Conservation (phyloP, 371 early-diverging fungal genomes). For the Mucor sp. region DNA sequence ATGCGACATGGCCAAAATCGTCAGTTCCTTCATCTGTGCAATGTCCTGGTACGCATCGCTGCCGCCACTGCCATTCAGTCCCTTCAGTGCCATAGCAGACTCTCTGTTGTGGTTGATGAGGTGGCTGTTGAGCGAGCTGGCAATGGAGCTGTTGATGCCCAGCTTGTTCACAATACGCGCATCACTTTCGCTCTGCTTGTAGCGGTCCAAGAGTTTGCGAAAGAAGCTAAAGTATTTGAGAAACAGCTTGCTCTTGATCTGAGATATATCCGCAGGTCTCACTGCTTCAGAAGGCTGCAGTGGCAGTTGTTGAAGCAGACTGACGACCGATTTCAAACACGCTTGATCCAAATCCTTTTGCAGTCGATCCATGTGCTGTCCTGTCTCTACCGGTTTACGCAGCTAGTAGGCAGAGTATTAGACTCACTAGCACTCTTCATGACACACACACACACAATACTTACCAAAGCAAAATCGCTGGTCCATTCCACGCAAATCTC, state of each 20-base stretch:
- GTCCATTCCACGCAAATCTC: slow-evolving; percentile 87
- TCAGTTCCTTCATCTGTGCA: slow-evolving; percentile 74
- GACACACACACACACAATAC: neutral
- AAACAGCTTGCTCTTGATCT: slow-evolving; percentile 75
- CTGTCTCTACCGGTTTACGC: slow-evolving; percentile 29
- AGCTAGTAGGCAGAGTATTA: neutral
- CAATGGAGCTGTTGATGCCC: too few relatives aligned
- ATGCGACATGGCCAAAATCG: slow-evolving; percentile 88
- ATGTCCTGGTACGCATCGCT: slow-evolving; percentile 46
- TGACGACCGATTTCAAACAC: slow-evolving; percentile 81
- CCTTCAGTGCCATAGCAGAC: neutral
- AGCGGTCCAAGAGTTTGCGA: slow-evolving; percentile 80
- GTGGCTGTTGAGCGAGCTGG: neutral
- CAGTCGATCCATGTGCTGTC: slow-evolving; percentile 54
- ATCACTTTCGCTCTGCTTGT: slow-evolving; percentile 58
- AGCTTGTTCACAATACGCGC: neutral
- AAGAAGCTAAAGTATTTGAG: slow-evolving; percentile 86
- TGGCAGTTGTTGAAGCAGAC: slow-evolving; percentile 77
- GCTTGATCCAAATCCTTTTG: slow-evolving; percentile 81
- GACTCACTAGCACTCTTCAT: neutral
- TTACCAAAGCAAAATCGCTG: slow-evolving; percentile 68
- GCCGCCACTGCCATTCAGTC: neutral
- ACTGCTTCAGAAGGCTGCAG: slow-evolving; percentile 74
- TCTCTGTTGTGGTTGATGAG: neutral
- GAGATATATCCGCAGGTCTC: slow-evolving; percentile 57